phyloP scores from a whole-genome alignment of 768 basidiomycete species.

The Boletus sensibilis region DNA sequence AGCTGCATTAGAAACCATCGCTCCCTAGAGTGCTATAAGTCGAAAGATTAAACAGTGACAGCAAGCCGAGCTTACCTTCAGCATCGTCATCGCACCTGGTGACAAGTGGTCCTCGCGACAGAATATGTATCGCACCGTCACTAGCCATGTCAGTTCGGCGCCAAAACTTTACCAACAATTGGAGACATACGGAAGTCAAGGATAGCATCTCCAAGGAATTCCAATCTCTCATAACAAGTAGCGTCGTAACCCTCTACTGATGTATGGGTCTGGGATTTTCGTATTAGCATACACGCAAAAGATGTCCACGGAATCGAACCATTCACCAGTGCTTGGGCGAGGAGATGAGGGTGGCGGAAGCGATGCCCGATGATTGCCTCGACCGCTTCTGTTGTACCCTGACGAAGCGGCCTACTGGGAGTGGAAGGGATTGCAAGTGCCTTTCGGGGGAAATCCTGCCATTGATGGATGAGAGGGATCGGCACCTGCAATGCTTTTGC shows the following conservation, averaged over 20 bases:
- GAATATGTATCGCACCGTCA: conserved; percentile 72
- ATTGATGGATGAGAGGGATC: conserved; percentile 59
- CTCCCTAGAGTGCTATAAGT: conserved; percentile 47
- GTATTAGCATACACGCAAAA: conserved; percentile 8
- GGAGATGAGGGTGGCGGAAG: conserved; percentile 59
- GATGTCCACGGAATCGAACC: not conserved
- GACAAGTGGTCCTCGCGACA: conserved; percentile 59
- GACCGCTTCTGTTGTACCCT: conserved; percentile 52
- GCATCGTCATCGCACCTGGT: conserved; percentile 73
- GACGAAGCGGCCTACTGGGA: conserved; percentile 43
- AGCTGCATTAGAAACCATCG: conserved; percentile 83
- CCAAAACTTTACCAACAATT: not conserved
- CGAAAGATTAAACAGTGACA: not conserved
- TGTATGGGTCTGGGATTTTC: conserved; percentile 58
- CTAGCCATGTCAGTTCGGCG: conserved; percentile 37
- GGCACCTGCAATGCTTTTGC: conserved; percentile 66
- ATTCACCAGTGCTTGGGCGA: conserved; percentile 72
- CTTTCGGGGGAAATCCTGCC: conserved; percentile 66
- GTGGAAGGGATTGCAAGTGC: conserved; percentile 44
- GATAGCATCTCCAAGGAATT: conserved; percentile 85
- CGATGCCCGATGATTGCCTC: conserved; percentile 63
- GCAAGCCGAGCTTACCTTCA: conserved; percentile 53
- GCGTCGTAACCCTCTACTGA: conserved; percentile 56
- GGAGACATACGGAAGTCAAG: conserved; percentile 70
- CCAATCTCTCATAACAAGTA: conserved; percentile 69